These are phyloP conservation scores for Fusarium brevicatenulatum DNA, from an alignment of 2,329 filamentous ascomycete species.

Conservation along the genomic window DNA sequence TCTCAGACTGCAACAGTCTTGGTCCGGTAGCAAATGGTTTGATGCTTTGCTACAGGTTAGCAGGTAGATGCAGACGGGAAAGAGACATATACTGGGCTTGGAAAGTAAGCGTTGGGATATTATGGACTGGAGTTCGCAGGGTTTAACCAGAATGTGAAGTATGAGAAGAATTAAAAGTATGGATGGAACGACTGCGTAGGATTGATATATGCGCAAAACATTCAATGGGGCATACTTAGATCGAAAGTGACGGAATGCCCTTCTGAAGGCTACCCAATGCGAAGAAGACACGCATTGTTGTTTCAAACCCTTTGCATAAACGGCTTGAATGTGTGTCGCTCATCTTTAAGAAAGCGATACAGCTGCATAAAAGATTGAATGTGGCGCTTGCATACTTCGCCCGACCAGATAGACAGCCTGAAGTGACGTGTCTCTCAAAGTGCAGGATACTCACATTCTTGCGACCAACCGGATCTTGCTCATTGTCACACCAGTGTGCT, in stretches of 20 bases:
- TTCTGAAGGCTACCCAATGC: not conserved
- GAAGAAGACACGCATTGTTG: not conserved
- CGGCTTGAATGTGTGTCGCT: rapidly evolving
- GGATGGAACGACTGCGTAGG: rapidly evolving
- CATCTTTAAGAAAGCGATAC: rapidly evolving
- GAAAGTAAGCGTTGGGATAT: rapidly evolving
- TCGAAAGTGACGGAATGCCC: rapidly evolving
- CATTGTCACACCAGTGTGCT: not conserved
- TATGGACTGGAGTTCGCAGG: rapidly evolving
- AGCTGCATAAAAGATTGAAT: not conserved
- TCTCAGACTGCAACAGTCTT: not conserved
- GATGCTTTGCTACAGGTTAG: not conserved
- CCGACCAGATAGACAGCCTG: not conserved
- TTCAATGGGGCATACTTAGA: not conserved
- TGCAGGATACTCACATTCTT: too few relatives aligned
- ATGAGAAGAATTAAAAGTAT: not conserved
- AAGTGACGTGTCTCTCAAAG: not conserved
- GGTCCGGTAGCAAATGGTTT: not conserved
- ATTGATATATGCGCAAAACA: not conserved
- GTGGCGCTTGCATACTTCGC: not conserved
- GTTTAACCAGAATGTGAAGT: not conserved
- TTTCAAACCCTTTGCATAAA: not conserved
- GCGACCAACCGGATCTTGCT: not conserved
- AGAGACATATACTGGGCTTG: rapidly evolving
- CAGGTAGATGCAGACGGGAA: rapidly evolving